Base-by-base conservation (phyloP, 2,329 filamentous ascomycete genomes). In the Diaporthe humulicola region DNA sequence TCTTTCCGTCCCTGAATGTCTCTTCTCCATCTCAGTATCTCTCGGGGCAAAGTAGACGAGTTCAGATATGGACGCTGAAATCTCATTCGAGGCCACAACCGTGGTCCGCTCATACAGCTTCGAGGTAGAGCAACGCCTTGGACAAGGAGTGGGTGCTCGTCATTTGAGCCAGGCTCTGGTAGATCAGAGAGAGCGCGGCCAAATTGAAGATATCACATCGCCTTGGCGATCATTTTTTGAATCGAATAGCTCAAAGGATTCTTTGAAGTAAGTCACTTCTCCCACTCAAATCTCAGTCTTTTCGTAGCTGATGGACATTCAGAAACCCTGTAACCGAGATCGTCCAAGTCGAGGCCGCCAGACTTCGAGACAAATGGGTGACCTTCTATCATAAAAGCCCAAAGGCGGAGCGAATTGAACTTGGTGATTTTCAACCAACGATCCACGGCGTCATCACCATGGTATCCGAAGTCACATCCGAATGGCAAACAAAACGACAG, bases 141-240 rank as follows among this genome's bases (percentile, higher is more conserved):
- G 12, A 8, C 22, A 50, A 64, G 58, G 30, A 25, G 25, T 9
- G 22, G 30, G 19, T 10, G 25, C 42, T n/a, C 40, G 52, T 22
- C 19, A 25, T 45, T 48, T 75, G 10, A 50, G 67, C n/a, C 64
- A 73, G 14, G 50, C 77, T 4, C 28, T 78, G 15, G 25, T 71
- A 14, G 54, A 75, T 8, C 33, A 76, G 17, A 60, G 73, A 9
- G 50, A 17, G 2, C 1, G 25, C 12, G 72, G 52, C 10, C 36
- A 54, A 1, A 33, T 60, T 30, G 28, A 73, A 1, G 61, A 73
- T 8, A 33, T 75, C 22, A 30, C 45, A 4, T 61, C 76, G 30
- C 73, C 76, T 0, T 78, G 76, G 77, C 69, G 76, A 14, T 28
- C 30, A 1, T 76, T 78, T 10, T 78, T 76, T 12, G 77, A 78